Evolutionary conservation across 2,329 filamentous ascomycete genomes (phyloP).

Genomic region (Clonostachys sp.): DNA sequence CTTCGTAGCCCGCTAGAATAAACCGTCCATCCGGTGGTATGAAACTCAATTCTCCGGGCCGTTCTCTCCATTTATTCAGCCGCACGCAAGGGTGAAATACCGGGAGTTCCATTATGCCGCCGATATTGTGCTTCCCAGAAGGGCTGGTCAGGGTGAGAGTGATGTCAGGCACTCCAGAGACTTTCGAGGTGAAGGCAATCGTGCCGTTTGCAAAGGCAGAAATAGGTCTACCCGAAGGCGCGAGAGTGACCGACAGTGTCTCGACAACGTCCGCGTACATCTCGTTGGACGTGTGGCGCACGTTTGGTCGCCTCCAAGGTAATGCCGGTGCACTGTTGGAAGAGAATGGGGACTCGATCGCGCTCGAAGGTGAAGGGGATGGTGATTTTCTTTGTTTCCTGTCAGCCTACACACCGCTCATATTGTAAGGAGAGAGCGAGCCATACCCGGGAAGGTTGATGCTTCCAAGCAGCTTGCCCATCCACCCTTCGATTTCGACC

Average conservation of each 20-base stretch:
- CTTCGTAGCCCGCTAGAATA: conserved; percentile 89
- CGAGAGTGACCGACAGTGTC: conserved; percentile 79
- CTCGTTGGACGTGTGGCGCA: conserved; percentile 94
- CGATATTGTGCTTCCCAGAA: conserved; percentile 73
- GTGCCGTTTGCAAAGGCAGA: conserved; percentile 86
- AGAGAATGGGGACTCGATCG: conserved; percentile 31
- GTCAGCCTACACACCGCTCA: background rate
- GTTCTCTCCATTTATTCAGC: conserved; percentile 82
- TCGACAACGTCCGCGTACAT: conserved; percentile 95
- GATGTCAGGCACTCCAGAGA: conserved; percentile 93
- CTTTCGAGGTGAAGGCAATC: conserved; percentile 91
- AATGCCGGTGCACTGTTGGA: conserved; percentile 51
- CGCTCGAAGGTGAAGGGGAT: conserved; percentile 28
- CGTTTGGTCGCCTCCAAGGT: conserved; percentile 87
- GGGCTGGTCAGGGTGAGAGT: conserved; percentile 74
- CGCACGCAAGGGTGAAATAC: conserved; percentile 96
- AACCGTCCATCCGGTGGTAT: conserved; percentile 93
- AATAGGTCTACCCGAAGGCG: conserved; percentile 83
- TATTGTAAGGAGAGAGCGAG: background rate
- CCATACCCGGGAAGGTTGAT: conserved; percentile 74
- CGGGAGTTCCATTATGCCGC: conserved; percentile 74
- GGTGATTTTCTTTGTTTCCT: conserved; percentile 18
- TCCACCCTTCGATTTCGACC: conserved; percentile 85
- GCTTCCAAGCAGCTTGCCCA: conserved; percentile 83
- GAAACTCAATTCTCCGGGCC: conserved; percentile 89